These are phyloP conservation scores for Pleurotus pulmonarius DNA, from an alignment of 768 basidiomycete genomes.

Conservation along the genomic window DNA sequence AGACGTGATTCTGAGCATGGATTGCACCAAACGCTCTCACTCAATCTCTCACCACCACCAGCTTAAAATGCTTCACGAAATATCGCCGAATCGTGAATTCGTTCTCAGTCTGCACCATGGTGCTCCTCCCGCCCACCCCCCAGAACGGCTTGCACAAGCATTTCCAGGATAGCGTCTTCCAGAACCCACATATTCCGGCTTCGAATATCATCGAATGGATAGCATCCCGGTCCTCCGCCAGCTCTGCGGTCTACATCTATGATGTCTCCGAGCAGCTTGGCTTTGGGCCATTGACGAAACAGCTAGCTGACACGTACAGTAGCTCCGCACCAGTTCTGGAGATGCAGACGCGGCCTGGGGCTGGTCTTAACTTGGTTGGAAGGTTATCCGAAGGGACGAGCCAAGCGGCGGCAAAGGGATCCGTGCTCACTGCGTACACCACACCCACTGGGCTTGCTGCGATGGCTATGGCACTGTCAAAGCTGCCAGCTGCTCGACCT, in stretches of 20 bases:
- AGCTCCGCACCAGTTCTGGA: conserved; percentile 54
- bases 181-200: conserved; percentile 45
- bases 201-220: conserved; percentile 68
- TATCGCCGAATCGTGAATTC: conserved; percentile 1
- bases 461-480: conserved; percentile 77
- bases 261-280: conserved; percentile 84
- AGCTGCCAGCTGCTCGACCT: conserved; percentile 61
- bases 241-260: conserved; percentile 74
- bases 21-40: conserved; percentile 22
- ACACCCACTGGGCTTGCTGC: conserved; percentile 79
- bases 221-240: conserved; percentile 49
- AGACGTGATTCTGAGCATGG: conserved; percentile 42
- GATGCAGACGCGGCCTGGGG: conserved; percentile 81
- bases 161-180: conserved; percentile 26
- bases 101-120: neutral
- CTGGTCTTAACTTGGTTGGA: conserved; percentile 77
- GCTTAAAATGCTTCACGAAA: conserved; percentile 13
- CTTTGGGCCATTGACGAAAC: conserved; percentile 69
- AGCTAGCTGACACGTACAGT: conserved; percentile 46
- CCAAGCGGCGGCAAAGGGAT: conserved; percentile 54
- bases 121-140: conserved; percentile 9
- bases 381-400: conserved; percentile 78
- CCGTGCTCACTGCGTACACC: conserved; percentile 74
- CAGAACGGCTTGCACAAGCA: neutral
- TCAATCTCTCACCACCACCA: conserved; percentile 18